phyloP scores from a whole-genome alignment of 768 basidiomycete genomes.

The Kockovaella imperatae region DNA sequence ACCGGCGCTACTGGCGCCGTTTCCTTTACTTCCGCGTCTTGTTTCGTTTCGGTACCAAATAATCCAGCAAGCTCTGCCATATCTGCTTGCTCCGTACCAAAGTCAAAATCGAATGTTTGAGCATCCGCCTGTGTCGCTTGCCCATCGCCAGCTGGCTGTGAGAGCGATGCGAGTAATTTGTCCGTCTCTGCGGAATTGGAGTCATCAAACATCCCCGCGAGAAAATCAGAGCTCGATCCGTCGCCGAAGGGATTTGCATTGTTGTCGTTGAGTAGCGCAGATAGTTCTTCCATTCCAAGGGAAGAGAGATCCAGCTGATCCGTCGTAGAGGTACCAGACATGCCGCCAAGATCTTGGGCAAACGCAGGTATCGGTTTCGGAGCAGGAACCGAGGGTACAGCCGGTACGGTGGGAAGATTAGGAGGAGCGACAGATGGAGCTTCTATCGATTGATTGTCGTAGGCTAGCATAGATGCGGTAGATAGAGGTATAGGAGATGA shows the following conservation, averaged over 20 bases:
- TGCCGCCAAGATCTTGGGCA: no score
- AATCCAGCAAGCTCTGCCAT: constrained; percentile 10
- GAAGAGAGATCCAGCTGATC: neutral
- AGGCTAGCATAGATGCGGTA: neutral
- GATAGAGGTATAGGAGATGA: neutral
- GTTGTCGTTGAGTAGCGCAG: neutral
- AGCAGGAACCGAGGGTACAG: neutral
- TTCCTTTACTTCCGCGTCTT: neutral
- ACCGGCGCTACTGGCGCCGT: neutral
- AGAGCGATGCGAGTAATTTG: neutral
- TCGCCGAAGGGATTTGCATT: neutral
- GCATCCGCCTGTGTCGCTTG: neutral
- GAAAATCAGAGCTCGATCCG: neutral
- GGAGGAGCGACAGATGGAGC: neutral
- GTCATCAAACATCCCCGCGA: neutral
- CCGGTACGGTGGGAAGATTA: neutral
- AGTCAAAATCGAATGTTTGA: constrained; percentile 3
- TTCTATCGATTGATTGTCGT: neutral
- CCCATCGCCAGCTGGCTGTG: neutral
- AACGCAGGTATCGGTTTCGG: no score
- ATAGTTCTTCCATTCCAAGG: neutral
- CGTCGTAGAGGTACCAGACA: neutral
- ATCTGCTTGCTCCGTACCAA: constrained; percentile 1
- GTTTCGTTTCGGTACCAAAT: neutral
- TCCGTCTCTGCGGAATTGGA: neutral